Evolutionary conservation across 176 grass and related monocot genomes (phyloP).

Genomic region (Poa annua): DNA sequence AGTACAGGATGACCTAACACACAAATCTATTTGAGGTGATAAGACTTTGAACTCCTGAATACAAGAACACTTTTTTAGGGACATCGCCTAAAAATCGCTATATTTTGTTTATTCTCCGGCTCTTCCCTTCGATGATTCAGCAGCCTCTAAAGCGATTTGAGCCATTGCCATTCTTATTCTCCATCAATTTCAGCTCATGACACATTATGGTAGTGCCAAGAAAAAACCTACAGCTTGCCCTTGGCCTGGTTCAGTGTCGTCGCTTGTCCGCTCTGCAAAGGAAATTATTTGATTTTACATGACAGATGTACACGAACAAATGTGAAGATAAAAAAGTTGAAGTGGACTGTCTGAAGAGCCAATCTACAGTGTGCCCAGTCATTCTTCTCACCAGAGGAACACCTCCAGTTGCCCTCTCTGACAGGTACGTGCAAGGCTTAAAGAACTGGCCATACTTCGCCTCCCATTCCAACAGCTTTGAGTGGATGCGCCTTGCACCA

Average conservation of each 20-base stretch:
- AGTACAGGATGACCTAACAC: too few relatives aligned
- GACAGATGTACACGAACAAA: not conserved
- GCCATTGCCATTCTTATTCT: not conserved
- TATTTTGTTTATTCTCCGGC: not conserved
- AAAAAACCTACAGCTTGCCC: not conserved
- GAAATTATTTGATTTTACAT: not conserved
- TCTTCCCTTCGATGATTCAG: not conserved
- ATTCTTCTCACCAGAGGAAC: constrained; percentile 58
- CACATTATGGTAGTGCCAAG: not conserved
- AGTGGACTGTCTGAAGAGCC: not conserved
- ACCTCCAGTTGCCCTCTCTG: constrained; percentile 51
- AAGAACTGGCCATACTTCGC: constrained; percentile 60
- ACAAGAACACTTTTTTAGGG: too few relatives aligned
- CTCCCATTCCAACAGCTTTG: constrained; percentile 56
- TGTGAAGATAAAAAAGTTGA: not conserved
- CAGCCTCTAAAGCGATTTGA: not conserved
- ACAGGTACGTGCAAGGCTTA: constrained; percentile 58
- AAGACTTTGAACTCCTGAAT: too few relatives aligned
- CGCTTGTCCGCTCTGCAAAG: not conserved
- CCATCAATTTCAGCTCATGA: not conserved
- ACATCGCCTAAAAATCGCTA: too few relatives aligned
- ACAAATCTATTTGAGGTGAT: too few relatives aligned
- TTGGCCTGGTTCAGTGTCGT: not conserved
- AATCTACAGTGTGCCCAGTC: not conserved
- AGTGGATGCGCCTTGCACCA: constrained; percentile 49